Evolutionary conservation across 169 alveolate genomes (phyloP).

Genomic region (Besnoitia besnoiti): DNA sequence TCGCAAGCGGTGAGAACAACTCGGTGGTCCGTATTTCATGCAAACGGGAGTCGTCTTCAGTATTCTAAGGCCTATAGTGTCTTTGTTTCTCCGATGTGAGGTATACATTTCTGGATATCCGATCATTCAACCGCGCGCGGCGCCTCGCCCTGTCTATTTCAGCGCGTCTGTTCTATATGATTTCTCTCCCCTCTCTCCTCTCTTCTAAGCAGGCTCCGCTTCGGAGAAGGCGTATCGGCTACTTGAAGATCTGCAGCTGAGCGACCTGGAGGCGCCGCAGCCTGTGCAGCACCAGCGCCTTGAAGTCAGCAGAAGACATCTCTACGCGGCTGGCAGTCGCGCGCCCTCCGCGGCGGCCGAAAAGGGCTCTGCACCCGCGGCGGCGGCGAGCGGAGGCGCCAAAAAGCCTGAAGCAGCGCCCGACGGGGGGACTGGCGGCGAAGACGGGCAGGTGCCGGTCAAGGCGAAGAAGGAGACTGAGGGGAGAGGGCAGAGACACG

Average conservation of each 20-base stretch:
- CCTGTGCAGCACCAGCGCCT: constrained; percentile 13
- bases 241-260: background rate
- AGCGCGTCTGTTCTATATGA: background rate
- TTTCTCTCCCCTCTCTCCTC: background rate
- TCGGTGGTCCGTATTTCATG: too few species aligned
- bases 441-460: too few species aligned
- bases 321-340: constrained; percentile 55
- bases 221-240: background rate
- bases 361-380: background rate
- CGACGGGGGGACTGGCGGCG: too few species aligned
- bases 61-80: too few species aligned
- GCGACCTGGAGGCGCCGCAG: background rate
- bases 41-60: too few species aligned
- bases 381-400: background rate
- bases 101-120: too few species aligned
- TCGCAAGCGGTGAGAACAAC: too few species aligned
- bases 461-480: too few species aligned
- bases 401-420: too few species aligned
- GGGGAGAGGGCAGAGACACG: background rate
- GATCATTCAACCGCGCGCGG: too few species aligned
- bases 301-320: constrained; percentile 43
- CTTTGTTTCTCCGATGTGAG: too few species aligned
- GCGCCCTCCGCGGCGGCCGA: background rate
- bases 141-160: background rate
- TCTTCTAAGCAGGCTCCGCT: background rate